Base-by-base conservation (phyloP, 352 stramenopile genomes). In the Pythium angustatum region DNA sequence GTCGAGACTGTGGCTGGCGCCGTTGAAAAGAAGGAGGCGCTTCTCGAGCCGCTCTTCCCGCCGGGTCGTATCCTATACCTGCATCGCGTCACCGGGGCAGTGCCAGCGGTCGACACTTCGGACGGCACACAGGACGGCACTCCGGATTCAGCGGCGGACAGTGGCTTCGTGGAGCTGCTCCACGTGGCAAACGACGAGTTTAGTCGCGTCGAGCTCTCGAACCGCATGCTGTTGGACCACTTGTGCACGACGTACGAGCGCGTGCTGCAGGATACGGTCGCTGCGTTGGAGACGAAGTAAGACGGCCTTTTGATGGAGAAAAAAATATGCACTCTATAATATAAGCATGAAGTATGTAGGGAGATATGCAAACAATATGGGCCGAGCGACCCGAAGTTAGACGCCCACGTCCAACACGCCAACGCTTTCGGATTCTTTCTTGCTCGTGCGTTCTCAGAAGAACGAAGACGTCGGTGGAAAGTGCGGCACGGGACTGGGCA, bases 211-310 rank as follows among this genome's bases (percentile, higher is more conserved):
- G 76, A 90, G 59, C 78, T 95, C 10, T 93, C 87, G 30, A 91
- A 92, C 43, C 71, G 78, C 44, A 95, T 95, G 87, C 76, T 95
- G 14, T 71, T 91, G 19, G 85, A 95, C 54, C 87, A 95, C 28
- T 77, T 95, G n/a, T 94, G 87, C 62, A 90, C 83, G 5, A 79
- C 85, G 41, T 95, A 95, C 66, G 86, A 95, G 55, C 74, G 73
- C 30, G 72, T 87, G 64, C 69, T 93, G 34, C 64, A 68, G 30
- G 55, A 21, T 19, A 57, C 47, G 22, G 64, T 36, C 47, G 40
- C 24, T 47, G 27, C 34, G 5, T 30, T 66, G 27, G 55, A 61
- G 26, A 36, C 53, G 15, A 28, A 28, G 12, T 7, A 26, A 36
- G 11, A 31, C n/a, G n/a, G n/a, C n/a, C n/a, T n/a, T n/a, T n/a